Conservation (phyloP, 805 yeast genomes). For the Saccharomycopsis malanga region DNA sequence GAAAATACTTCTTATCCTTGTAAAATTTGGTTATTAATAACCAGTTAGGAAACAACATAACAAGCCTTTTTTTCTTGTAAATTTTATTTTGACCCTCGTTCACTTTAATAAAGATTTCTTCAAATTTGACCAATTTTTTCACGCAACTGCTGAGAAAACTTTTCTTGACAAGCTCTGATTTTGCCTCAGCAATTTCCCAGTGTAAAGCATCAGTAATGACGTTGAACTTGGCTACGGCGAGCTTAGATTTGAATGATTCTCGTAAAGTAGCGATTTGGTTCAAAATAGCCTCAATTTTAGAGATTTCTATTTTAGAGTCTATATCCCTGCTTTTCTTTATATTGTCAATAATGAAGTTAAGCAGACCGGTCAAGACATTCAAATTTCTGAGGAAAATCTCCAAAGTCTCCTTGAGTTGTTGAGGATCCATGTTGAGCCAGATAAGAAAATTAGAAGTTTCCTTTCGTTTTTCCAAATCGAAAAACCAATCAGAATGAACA, state of each 20-base stretch:
- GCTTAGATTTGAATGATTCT: slow-evolving; percentile 12
- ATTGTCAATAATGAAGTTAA: slow-evolving; percentile 5
- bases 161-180: slow-evolving; percentile 10
- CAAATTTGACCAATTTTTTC: slow-evolving; percentile 11
- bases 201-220: slow-evolving; percentile 7
- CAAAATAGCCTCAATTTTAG: slow-evolving; percentile 5
- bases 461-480: slow-evolving; percentile 14
- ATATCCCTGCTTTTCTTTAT: slow-evolving; percentile 8
- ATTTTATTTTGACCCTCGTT: slow-evolving; percentile 20
- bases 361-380: not conserved
- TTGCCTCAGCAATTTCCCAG: slow-evolving; percentile 14
- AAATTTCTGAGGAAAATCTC: slow-evolving; percentile 14
- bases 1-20: slow-evolving; percentile 14
- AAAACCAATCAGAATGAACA: slow-evolving; percentile 19
- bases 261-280: slow-evolving; percentile 3
- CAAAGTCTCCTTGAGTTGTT: slow-evolving; percentile 8
- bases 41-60: slow-evolving; percentile 21
- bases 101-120: slow-evolving; percentile 17
- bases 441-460: slow-evolving; percentile 11
- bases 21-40: slow-evolving; percentile 14
- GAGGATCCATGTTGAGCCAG: slow-evolving; percentile 12
- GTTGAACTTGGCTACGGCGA: slow-evolving; percentile 10
- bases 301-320: slow-evolving; percentile 14
- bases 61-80: slow-evolving; percentile 20
- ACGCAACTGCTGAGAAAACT: slow-evolving; percentile 13